Evolutionary conservation across 2,329 filamentous ascomycete genomes (phyloP).

Genomic region (Geosmithia putterillii): DNA sequence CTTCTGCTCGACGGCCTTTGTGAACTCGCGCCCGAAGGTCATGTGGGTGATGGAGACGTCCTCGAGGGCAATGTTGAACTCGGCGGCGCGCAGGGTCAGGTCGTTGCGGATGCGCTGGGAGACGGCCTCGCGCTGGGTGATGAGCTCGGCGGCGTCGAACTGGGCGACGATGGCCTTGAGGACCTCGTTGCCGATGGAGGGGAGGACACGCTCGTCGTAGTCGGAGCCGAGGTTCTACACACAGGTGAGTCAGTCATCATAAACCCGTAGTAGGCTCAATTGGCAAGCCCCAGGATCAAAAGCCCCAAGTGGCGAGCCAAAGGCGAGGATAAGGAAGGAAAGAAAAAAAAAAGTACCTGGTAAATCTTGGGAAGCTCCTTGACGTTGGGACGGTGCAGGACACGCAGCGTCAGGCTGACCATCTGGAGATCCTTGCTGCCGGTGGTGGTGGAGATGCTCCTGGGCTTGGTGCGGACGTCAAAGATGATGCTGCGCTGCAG

Average conservation of each 20-base stretch:
- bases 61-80: slow-evolving; percentile 98
- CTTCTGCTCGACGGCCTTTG: slow-evolving; percentile 97
- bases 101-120: slow-evolving; percentile 88
- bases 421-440: slow-evolving; percentile 99
- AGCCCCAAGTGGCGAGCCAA: no score
- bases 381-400: slow-evolving; percentile 89
- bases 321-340: neutral
- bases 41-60: slow-evolving; percentile 99
- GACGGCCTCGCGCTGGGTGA: slow-evolving; percentile 96
- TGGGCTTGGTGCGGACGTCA: slow-evolving; percentile 92
- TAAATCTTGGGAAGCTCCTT: slow-evolving; percentile 93
- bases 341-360: slow-evolving; percentile 52
- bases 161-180: slow-evolving; percentile 97
- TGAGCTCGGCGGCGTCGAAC: slow-evolving; percentile 96
- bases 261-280: no score
- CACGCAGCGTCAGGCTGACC: slow-evolving; percentile 94
- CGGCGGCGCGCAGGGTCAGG: slow-evolving; percentile 79
- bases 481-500: slow-evolving; percentile 89
- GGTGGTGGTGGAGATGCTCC: slow-evolving; percentile 95
- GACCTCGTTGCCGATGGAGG: slow-evolving; percentile 98
- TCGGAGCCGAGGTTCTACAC: slow-evolving; percentile 88
- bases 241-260: neutral
- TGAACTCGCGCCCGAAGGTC: slow-evolving; percentile 99
- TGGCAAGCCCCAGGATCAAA: no score
- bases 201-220: slow-evolving; percentile 96